These are phyloP conservation scores for Cercospora beticola DNA, from an alignment of 2,329 filamentous ascomycete genomes.

Conservation along the genomic window DNA sequence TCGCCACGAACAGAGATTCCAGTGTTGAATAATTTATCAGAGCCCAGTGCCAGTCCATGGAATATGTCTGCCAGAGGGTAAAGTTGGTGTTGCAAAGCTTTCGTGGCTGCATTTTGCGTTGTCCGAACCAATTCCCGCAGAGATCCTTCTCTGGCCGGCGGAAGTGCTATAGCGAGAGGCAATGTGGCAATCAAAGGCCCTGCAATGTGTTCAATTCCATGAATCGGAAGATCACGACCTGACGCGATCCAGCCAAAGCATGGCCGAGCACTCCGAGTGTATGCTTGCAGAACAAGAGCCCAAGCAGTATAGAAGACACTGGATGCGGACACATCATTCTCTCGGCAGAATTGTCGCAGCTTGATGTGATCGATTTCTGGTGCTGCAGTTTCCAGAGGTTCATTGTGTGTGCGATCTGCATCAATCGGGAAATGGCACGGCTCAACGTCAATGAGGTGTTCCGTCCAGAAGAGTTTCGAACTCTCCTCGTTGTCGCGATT, in stretches of 20 bases:
- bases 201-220: constrained; percentile 15
- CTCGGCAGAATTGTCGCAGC: neutral
- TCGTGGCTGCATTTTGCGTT: neutral
- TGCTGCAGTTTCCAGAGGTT: neutral
- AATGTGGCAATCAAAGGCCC: constrained; percentile 34
- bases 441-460: neutral
- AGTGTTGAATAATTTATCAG: neutral
- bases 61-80: neutral
- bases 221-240: neutral
- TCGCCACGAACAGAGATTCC: neutral
- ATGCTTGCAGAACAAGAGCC: constrained; percentile 3
- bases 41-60: neutral
- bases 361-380: neutral
- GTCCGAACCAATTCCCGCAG: neutral
- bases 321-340: neutral
- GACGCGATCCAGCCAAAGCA: constrained; percentile 3
- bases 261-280: neutral
- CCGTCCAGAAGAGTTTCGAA: neutral
- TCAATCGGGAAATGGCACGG: neutral
- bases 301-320: neutral
- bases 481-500: neutral
- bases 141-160: neutral
- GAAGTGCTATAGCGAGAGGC: neutral
- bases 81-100: neutral
- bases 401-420: neutral